Evolutionary conservation across 371 early-diverging fungal species (phyloP).

Genomic region (Mortierella sp.): DNA sequence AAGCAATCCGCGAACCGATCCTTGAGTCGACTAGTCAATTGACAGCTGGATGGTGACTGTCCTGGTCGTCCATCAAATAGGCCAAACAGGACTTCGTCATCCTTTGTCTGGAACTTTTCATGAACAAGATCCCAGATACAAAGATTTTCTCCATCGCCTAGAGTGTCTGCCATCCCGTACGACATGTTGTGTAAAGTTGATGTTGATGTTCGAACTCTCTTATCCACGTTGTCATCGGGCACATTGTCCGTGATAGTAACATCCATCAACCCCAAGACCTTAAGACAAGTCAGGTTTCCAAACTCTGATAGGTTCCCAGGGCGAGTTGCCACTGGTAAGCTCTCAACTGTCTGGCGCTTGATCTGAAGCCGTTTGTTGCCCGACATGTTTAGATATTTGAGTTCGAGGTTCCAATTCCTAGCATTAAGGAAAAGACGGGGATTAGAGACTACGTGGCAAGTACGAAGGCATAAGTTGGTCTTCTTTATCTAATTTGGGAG

Average conservation of each 20-base stretch:
- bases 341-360: slow-evolving; percentile 70
- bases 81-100: slow-evolving; percentile 91
- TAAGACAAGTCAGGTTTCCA: slow-evolving; percentile 79
- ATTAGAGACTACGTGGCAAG: not conserved
- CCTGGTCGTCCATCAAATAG: slow-evolving; percentile 86
- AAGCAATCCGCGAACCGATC: slow-evolving; percentile 79
- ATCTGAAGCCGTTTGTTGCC: slow-evolving; percentile 93
- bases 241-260: slow-evolving; percentile 83
- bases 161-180: slow-evolving; percentile 90
- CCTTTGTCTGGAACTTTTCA: slow-evolving; percentile 82
- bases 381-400: slow-evolving; percentile 91
- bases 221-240: slow-evolving; percentile 86
- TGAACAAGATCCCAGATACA: slow-evolving; percentile 87
- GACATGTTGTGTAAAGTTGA: slow-evolving; percentile 84
- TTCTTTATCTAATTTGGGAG: not conserved
- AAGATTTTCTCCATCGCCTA: slow-evolving; percentile 74
- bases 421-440: not conserved
- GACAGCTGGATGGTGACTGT: slow-evolving; percentile 65
- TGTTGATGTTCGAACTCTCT: slow-evolving; percentile 88
- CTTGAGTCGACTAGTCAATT: slow-evolving; percentile 76
- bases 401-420: slow-evolving; percentile 91
- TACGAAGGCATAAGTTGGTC: not conserved
- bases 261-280: slow-evolving; percentile 90
- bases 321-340: slow-evolving; percentile 46
- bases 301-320: slow-evolving; percentile 82